Percentiles rank a stretch among this genome's conserved stretches.
These are phyloP conservation scores for Ceratocystis ficicola DNA, from an alignment of 2,329 filamentous ascomycete species.

Conservation along the genomic window DNA sequence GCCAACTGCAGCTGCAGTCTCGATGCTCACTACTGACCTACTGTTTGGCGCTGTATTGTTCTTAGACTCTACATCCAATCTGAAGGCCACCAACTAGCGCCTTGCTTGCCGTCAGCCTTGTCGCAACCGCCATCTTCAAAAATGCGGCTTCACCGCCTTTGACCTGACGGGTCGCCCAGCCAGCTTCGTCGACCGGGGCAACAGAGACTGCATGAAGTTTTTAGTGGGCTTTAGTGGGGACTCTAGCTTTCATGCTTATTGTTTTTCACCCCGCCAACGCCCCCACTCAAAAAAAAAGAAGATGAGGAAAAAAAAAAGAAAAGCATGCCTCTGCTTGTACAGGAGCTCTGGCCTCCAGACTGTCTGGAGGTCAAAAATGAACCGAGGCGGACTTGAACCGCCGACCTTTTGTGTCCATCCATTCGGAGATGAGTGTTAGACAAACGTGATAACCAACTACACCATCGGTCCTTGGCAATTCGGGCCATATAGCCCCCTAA, in stretches of 20 bases:
- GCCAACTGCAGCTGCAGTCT: neutral
- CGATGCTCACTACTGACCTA: neutral
- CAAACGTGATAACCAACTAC: constrained; percentile 18
- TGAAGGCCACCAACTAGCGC: neutral
- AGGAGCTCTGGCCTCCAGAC: neutral
- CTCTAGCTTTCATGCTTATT: neutral
- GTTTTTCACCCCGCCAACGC: neutral
- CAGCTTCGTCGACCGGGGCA: constrained; percentile 12
- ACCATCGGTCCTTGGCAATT: constrained; percentile 11
- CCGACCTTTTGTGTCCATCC: constrained; percentile 17
- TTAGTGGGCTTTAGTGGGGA: neutral
- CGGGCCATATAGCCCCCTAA: neutral
- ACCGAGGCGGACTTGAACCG: constrained; percentile 17
- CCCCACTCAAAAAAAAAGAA: neutral
- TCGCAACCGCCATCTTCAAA: neutral
- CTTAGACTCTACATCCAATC: neutral
- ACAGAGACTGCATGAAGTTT: neutral
- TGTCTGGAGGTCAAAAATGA: neutral
- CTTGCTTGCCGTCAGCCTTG: neutral
- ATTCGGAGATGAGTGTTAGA: constrained; percentile 11
- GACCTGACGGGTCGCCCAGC: neutral
- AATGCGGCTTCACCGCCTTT: constrained; percentile 11
- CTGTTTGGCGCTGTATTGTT: neutral
- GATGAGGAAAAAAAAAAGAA: neutral
- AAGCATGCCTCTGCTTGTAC: neutral